Evolutionary conservation across 2,329 filamentous ascomycete species (phyloP), one percentile per base, ranked within the genome.

Genomic region (Pezicula neosporulosa): DNA sequence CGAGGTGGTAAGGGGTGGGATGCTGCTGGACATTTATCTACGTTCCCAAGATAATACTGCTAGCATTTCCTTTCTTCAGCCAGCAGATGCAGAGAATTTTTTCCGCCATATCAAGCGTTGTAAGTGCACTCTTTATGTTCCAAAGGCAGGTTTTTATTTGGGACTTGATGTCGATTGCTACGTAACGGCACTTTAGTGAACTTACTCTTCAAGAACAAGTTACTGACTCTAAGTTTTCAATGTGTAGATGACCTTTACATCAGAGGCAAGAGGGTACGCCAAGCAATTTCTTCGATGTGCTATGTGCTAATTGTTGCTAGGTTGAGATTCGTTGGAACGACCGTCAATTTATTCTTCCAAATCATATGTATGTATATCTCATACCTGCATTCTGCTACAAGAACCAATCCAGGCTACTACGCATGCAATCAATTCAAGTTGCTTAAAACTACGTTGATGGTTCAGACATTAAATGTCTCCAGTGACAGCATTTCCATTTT

Each of bases 261-360:
- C 56, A 81, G 81, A 46, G 78, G 79, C 49, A 88, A 86, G 66
- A 76, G 82, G 59, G 87, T 90, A 68, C 64, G 81, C 65, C 33
- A 18, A 21, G 35, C 5, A 27, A n/a, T 38, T 38, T 19, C 15
- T n/a, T 13, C 15, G 21, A 10, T 44, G 8, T 36, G 9, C 4
- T 37, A 18, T 7, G 27, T 41, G 27, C n/a, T 55, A 27, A 48
- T 33, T 19, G 27, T 15, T 46, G 33, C 45, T 52, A 92, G 87
- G 73, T 91, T 44, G 77, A 84, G 13, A 75, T 89, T 36, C 74
- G 73, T 53, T 93, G 89, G 89, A 80, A 77, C 47, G 81, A 89
- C 35, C 80, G 82, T 12, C 89, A 92, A 60, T 91, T 85, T 63
- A 75, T 77, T 30, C 72, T 93, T 8, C 74, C 80, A 2, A 70